Conservation (phyloP, 768 basidiomycete species). For the Terana coerulea region DNA sequence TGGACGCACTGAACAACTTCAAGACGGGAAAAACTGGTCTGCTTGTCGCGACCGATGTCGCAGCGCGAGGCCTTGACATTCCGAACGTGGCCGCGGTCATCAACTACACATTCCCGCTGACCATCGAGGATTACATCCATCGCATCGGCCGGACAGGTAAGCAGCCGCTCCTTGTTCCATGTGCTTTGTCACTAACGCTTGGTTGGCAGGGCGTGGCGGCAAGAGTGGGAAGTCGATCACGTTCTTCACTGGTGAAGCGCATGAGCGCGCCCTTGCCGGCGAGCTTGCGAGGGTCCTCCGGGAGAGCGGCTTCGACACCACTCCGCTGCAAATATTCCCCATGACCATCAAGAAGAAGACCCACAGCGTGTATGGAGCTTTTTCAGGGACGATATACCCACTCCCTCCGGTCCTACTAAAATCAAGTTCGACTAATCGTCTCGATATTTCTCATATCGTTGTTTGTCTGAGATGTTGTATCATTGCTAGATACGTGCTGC, state of each 20-base stretch:
- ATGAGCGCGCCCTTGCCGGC: constrained; percentile 85
- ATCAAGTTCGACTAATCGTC: constrained; percentile 55
- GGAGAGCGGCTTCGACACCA: constrained; percentile 80
- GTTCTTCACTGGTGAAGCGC: constrained; percentile 91
- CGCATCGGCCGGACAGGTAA: constrained; percentile 85
- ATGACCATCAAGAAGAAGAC: constrained; percentile 97
- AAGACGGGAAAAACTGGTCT: constrained; percentile 75
- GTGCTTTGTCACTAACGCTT: not conserved
- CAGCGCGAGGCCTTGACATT: constrained; percentile 95
- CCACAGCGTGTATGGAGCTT: constrained; percentile 87
- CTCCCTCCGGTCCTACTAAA: constrained; percentile 64
- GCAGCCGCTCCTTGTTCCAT: too few species aligned
- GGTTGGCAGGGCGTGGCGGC: constrained; percentile 73
- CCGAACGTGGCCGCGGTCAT: constrained; percentile 92
- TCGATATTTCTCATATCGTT: not conserved
- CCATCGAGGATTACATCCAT: constrained; percentile 90
- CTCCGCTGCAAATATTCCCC: constrained; percentile 79
- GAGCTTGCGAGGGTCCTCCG: constrained; percentile 88
- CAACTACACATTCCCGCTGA: constrained; percentile 97
- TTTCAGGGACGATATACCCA: constrained; percentile 68
- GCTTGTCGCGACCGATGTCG: constrained; percentile 96
- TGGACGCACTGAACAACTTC: constrained; percentile 85
- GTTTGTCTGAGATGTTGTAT: not conserved
- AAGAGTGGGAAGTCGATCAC: constrained; percentile 89
- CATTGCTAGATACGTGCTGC: too few species aligned